A percentile compares a stretch with the other conserved stretches of the same genome.
Evolutionary conservation across 371 early-diverging fungal species (phyloP).

Genomic region (Syncephalastrum contaminatum): DNA sequence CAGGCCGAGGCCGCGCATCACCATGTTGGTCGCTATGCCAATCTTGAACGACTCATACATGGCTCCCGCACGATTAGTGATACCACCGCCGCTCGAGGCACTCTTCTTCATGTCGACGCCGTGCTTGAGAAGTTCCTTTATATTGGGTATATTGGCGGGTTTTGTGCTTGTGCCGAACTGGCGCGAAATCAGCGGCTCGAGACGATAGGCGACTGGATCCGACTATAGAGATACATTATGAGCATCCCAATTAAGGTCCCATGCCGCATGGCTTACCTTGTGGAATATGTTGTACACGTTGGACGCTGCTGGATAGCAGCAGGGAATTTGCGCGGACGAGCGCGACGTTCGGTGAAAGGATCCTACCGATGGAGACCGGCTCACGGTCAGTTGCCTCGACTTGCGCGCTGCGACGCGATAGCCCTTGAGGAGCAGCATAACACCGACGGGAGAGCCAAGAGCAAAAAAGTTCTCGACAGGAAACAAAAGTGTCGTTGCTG

Average conservation of each 20-base stretch:
- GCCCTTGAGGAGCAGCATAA: conserved; percentile 75
- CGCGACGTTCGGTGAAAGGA: conserved; percentile 1
- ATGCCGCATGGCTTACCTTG: conserved; percentile 29
- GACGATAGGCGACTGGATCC: conserved; percentile 63
- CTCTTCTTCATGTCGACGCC: conserved; percentile 54
- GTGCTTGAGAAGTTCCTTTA: conserved; percentile 80
- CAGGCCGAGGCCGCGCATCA: conserved; percentile 57
- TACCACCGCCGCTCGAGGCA: conserved; percentile 59
- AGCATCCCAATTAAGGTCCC: neutral
- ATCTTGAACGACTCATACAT: conserved; percentile 65
- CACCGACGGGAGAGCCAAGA: conserved; percentile 77
- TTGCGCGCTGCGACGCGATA: conserved; percentile 57
- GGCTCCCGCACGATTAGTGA: conserved; percentile 71
- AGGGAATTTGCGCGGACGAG: conserved; percentile 27
- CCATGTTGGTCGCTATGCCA: conserved; percentile 56
- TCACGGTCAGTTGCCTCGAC: conserved; percentile 23
- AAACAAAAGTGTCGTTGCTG: conserved; percentile 31
- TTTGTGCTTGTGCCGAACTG: conserved; percentile 50
- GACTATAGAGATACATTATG: conserved; percentile 15
- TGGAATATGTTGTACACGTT: conserved; percentile 84
- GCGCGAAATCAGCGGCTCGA: conserved; percentile 71
- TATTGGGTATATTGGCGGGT: conserved; percentile 75
- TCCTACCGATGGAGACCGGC: neutral
- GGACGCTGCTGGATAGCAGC: conserved; percentile 62
- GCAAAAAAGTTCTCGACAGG: conserved; percentile 62